These are phyloP conservation scores for Cladophialophora chaetospira DNA, from an alignment of 2,329 filamentous ascomycete species.

Conservation along the genomic window DNA sequence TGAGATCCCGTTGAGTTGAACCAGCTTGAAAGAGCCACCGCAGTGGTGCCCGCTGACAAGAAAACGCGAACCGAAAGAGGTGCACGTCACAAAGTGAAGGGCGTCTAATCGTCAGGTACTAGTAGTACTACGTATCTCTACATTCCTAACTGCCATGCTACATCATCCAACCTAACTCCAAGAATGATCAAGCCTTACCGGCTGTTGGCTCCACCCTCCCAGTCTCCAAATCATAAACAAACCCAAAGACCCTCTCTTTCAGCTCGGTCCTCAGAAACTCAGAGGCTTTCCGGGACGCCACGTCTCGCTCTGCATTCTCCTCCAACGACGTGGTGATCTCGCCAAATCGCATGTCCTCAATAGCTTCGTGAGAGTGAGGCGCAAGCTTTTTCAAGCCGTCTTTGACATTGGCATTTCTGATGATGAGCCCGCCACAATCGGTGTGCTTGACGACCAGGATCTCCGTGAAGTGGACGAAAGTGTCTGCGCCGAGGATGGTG, in stretches of 20 bases:
- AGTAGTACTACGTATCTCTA: too few species aligned
- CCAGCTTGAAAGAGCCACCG: too few species aligned
- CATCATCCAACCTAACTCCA: too few species aligned
- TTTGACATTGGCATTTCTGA: conserved; percentile 2
- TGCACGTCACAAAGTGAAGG: too few species aligned
- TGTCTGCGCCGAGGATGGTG: conserved; percentile 9
- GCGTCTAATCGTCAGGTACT: too few species aligned
- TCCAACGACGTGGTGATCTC: neutral
- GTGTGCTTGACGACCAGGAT: conserved; percentile 10
- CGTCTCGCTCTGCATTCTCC: neutral
- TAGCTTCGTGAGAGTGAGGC: neutral
- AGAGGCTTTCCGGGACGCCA: neutral
- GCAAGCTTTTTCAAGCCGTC: neutral
- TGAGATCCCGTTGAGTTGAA: too few species aligned
- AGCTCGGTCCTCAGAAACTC: neutral
- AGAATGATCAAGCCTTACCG: neutral
- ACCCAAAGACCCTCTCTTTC: neutral
- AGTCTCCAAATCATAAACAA: neutral
- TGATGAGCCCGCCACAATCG: conserved; percentile 1
- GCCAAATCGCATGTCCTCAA: neutral
- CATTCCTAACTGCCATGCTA: too few species aligned
- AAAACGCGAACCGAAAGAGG: too few species aligned
- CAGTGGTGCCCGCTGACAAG: too few species aligned
- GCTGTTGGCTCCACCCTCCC: neutral
- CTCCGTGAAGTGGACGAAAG: conserved; percentile 4